Base-by-base conservation (phyloP, 768 basidiomycete genomes). In the Amanita pallidorosea region DNA sequence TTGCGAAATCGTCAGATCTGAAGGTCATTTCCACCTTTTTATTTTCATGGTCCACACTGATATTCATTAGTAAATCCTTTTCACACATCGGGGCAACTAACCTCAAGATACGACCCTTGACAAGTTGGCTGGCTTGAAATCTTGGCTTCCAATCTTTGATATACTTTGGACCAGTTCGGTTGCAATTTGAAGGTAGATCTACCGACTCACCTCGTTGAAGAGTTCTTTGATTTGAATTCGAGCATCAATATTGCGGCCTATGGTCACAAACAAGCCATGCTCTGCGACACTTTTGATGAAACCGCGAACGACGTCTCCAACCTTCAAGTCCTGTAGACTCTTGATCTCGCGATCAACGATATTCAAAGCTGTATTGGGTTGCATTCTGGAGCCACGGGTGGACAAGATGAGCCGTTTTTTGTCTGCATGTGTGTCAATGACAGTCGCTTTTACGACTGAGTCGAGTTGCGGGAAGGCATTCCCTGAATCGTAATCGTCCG, bases 101-200 rank as follows among this genome's bases (percentile, higher is more conserved):
- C 88, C 77, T 83, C 35, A 88, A 65, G 60, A 98, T 79, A 47
- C 88, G 80, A 45, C 94, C 95, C 56, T 82, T 85, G 11, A 96
- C 90, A 2, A 97, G 63, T 58, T 97, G 91, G 58, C 88, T 83
- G 36, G 75, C 67, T 54, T 76, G 67, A 65, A 97, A 97, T 18
- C 74, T 78, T 23, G 75, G 70, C 67, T 94, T 86, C 95, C 95
- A 99, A 36, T 97, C 94, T 66, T 97, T 96, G 59, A 97, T 79
- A 65, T 79, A 98, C 90, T 96, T 29, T 40, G 37, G 52, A 41
- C 35, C 25, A 18, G 20, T 33, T 40, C 22, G 31, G 25, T 48
- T 8, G 18, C 23, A 18, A 9, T 33, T 13, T 31, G 47, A 23
- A 23, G 50, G 11, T 15, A 52, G 25, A 15, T 18, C 18, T 53